Base-by-base conservation (phyloP, 768 basidiomycete genomes). In the Clitopilus passeckerianus region DNA sequence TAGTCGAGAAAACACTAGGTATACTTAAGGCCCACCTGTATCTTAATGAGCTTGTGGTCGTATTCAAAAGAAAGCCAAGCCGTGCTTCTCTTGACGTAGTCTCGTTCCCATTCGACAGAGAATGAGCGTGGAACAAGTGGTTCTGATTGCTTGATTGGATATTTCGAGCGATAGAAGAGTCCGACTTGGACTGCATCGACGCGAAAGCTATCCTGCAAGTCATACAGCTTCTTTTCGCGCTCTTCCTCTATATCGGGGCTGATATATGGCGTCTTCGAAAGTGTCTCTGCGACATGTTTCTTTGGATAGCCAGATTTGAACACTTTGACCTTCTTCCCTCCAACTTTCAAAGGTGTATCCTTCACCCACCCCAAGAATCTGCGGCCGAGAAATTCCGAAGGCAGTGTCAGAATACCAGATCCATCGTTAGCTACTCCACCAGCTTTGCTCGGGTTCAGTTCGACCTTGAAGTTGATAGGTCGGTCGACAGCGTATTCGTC, bases 151-250 rank as follows among this genome's bases (percentile, higher is more conserved):
- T 58, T 64, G 34, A 63, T 35, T 35, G 72, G 68, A 66, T 76
- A 71, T 34, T 61, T 66, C 7, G 72, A 67, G 33, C 78, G 75
- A 64, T 81, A 84, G 67, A 81, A 82, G 33, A 80, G 63, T 22
- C 91, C 90, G 61, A 91, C 86, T 69, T 92, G 90, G 43, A 92
- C 73, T 8, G 75, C 73, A 57, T 82, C 77, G 10, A 92, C 74
- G 30, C 86, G 83, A 22, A 90, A 72, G 10, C 74, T 74, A 6
- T 78, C 71, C 15, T 78, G 67, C 10, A 88, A 73, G 3, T 76
- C 69, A 23, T 68, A 64, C 9, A 84, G 64, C 37, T 73, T 87
- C 24, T 68, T 54, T 56, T 73, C 68, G 57, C 76, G 82, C 44
- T 82, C 76, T 67, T 81, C 78, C 54, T 82, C 85, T 1, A 79